Conservation (phyloP, 2,329 filamentous ascomycete species). For the Fusarium sambucinum region DNA sequence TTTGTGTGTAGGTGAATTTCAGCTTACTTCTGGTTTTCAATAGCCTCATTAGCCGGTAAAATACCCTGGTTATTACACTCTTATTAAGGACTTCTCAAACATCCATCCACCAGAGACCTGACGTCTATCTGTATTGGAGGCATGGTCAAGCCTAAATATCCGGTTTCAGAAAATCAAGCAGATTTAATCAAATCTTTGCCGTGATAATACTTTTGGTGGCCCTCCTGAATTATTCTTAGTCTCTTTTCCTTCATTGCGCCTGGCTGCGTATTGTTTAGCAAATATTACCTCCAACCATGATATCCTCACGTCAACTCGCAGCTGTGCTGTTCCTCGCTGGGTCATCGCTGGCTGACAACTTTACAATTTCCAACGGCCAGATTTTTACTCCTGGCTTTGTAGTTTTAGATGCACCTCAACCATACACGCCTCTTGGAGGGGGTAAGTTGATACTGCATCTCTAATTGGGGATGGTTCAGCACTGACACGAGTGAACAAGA, state of each 20-base stretch:
- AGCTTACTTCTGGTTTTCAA: background rate
- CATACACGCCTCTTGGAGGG: conserved; percentile 72
- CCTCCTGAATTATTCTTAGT: background rate
- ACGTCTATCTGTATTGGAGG: conserved; percentile 13
- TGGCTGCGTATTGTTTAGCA: background rate
- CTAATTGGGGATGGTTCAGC: background rate
- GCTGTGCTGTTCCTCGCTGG: conserved; percentile 42
- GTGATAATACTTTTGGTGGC: conserved; percentile 9
- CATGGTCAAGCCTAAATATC: conserved; percentile 19
- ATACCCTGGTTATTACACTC: conserved; percentile 40
- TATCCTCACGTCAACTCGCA: conserved; percentile 18
- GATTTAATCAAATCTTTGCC: conserved; percentile 15
- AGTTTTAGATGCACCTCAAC: conserved; percentile 74
- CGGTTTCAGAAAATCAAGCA: conserved; percentile 32
- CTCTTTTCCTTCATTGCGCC: background rate
- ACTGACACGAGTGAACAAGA: conserved; percentile 51
- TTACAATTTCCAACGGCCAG: conserved; percentile 72
- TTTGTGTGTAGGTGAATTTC: too few relatives aligned
- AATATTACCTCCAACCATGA: conserved; percentile 12
- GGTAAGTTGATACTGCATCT: conserved; percentile 56
- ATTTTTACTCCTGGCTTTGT: conserved; percentile 77
- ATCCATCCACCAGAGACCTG: conserved; percentile 26
- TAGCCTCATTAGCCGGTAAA: conserved; percentile 24
- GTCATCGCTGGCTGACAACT: conserved; percentile 55
- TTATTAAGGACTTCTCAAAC: conserved; percentile 31